Evolutionary conservation across 495 filamentous ascomycete genomes (phyloP).

Genomic region (Penicillium turbatum): DNA sequence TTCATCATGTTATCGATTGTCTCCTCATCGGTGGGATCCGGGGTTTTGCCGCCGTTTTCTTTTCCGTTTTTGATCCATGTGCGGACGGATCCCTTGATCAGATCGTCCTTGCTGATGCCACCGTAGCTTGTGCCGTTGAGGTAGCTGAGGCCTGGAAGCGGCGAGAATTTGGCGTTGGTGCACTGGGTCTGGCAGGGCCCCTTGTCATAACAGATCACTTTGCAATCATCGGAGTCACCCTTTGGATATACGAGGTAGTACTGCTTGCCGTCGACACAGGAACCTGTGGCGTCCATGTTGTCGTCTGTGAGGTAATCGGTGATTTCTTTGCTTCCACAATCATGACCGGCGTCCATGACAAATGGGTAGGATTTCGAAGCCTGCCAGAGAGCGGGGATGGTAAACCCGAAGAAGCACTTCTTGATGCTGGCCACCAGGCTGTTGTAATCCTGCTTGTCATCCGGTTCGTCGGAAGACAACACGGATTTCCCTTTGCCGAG

Average conservation of each 20-base stretch:
- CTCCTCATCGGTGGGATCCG: constrained; percentile 16
- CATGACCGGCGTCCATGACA: constrained; percentile 29
- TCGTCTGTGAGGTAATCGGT: constrained; percentile 22
- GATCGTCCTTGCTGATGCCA: neutral
- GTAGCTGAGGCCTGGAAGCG: neutral
- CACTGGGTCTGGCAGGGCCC: neutral
- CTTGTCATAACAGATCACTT: neutral
- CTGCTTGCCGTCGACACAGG: constrained; percentile 21
- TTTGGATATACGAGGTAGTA: constrained; percentile 15
- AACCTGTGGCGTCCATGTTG: constrained; percentile 15
- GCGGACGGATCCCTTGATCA: neutral
- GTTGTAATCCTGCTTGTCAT: neutral
- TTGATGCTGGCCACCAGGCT: neutral
- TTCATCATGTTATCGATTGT: constrained; percentile 18
- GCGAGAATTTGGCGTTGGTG: neutral
- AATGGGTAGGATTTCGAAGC: constrained; percentile 22
- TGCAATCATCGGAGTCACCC: neutral
- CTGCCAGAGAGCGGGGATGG: constrained; percentile 32
- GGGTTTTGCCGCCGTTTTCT: constrained; percentile 19
- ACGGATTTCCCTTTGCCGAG: neutral
- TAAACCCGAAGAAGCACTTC: constrained; percentile 28
- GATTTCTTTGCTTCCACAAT: constrained; percentile 19
- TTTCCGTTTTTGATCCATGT: constrained; percentile 20
- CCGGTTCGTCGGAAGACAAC: neutral
- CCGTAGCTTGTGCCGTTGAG: neutral